Evolutionary conservation across 2,329 filamentous ascomycete species (phyloP), one percentile per base, ranked within the genome.

Genomic region (Didymella arachidicola): DNA sequence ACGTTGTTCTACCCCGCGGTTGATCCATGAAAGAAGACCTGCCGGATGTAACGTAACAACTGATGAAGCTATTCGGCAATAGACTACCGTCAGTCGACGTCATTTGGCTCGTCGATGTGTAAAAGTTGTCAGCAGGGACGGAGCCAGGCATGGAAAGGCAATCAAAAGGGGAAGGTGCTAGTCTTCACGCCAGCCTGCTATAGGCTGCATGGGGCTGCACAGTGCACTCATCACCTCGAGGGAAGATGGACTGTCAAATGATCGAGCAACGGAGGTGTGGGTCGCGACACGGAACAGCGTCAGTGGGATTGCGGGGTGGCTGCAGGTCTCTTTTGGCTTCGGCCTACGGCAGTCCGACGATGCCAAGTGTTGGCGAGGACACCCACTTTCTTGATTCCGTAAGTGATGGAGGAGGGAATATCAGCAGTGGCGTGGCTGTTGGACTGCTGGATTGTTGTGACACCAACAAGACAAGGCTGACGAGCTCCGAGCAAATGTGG

Each of bases 1-100:
- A 62, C 60, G 57, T 69, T 60, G 44, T 60, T 60, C 43, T 71
- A 72, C 73, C 72, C 72, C 73, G 71, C 73, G 61, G 65, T 63
- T 66, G 65, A 69, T 66, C 63, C 61, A 65, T 64, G 58, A 56
- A 53, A 50, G 58, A 36, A 51, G 50, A 49, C 44, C 54, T 48
- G 54, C 49, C 61, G 53, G 45, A 50, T 61, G 59, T 57, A 64
- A 73, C 73, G 68, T 66, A 66, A 68, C 64, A 34, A 59, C 54
- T 56, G 39, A 43, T 63, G 63, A 70, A 67, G 66, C 57, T 63
- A 63, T 68, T 57, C 59, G 57, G 54, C 47, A 48, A 46, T 43
- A 46, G 42, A 44, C 16, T 25, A 53, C 41, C 44, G 34, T 46
- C 30, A 22, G 27, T 38, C 64, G 61, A 70, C 68, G 67, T 73